Evolutionary conservation across 108 stramenopile genomes (phyloP).

Genomic region (Ochromonas danica): DNA sequence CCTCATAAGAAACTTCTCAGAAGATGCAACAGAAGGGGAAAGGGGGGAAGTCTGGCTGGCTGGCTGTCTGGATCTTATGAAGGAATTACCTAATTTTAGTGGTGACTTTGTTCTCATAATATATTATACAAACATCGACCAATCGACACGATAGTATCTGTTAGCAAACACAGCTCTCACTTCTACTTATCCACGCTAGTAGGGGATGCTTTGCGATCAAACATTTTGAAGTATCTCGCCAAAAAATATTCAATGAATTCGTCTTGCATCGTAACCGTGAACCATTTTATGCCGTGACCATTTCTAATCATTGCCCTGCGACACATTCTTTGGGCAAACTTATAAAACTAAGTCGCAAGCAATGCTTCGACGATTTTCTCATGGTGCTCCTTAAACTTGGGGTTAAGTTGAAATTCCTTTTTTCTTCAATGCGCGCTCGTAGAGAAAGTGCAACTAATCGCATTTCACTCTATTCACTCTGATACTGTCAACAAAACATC

Average conservation of each 20-base stretch:
- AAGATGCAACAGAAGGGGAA: no score
- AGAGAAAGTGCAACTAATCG: not conserved
- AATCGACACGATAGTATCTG: no score
- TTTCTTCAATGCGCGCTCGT: not conserved
- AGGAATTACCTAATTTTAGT: no score
- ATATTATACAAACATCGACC: no score
- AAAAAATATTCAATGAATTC: not conserved
- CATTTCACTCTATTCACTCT: not conserved
- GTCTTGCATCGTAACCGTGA: not conserved
- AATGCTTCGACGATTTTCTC: not conserved
- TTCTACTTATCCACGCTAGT: no score
- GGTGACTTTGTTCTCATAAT: no score
- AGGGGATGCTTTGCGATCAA: conserved; percentile 2
- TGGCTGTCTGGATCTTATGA: no score
- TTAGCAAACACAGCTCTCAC: no score
- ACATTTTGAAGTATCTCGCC: not conserved
- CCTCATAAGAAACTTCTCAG: no score
- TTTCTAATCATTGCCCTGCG: conserved; percentile 25
- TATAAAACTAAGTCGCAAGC: not conserved
- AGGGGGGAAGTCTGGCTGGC: no score
- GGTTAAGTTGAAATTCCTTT: not conserved
- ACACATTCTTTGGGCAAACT: conserved; percentile 27
- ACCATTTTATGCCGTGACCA: conserved; percentile 1
- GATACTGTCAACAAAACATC: conserved; percentile 3
- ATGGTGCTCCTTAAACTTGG: not conserved